Percentiles rank a stretch among this genome's conserved stretches.
phyloP scores from a whole-genome alignment of 2,329 filamentous ascomycete species.

The Fonsecaea pugnacius region DNA sequence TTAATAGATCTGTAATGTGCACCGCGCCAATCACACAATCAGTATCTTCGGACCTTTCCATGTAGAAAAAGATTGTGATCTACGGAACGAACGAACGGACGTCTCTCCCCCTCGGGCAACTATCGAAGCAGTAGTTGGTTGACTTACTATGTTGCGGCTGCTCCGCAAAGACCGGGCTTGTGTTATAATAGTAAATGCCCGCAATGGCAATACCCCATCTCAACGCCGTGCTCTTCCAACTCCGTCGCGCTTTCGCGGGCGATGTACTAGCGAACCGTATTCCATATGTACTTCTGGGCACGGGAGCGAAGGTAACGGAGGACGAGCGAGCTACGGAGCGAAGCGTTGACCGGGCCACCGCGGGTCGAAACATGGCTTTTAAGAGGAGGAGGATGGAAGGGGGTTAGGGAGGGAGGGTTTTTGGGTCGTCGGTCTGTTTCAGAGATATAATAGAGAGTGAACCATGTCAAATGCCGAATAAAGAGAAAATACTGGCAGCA shows the following conservation, averaged over 20 bases:
- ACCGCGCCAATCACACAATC: constrained; percentile 1
- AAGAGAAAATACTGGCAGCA: constrained; percentile 3
- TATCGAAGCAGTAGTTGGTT: not conserved
- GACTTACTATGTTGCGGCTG: constrained; percentile 70
- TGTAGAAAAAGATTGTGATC: too few relatives aligned
- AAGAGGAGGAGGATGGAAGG: not conserved
- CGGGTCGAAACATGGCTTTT: constrained; percentile 57
- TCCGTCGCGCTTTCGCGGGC: constrained; percentile 68
- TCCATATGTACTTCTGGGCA: constrained; percentile 20
- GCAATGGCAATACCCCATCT: constrained; percentile 77
- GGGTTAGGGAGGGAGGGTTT: not conserved
- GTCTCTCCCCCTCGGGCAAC: too few relatives aligned
- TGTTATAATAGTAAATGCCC: constrained; percentile 92
- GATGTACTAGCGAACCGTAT: constrained; percentile 62
- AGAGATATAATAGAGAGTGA: not conserved
- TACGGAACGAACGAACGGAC: too few relatives aligned
- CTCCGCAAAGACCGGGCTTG: constrained; percentile 82
- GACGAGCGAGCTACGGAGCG: constrained; percentile 39
- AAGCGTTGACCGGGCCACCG: constrained; percentile 52
- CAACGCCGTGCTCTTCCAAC: constrained; percentile 76
- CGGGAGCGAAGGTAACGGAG: constrained; percentile 24
- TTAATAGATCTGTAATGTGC: constrained; percentile 33
- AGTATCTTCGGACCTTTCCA: not conserved
- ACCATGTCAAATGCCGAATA: constrained; percentile 12
- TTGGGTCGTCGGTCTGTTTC: not conserved